Conservation (phyloP, 345 rosid species). For the Cardamine resedifolia region DNA sequence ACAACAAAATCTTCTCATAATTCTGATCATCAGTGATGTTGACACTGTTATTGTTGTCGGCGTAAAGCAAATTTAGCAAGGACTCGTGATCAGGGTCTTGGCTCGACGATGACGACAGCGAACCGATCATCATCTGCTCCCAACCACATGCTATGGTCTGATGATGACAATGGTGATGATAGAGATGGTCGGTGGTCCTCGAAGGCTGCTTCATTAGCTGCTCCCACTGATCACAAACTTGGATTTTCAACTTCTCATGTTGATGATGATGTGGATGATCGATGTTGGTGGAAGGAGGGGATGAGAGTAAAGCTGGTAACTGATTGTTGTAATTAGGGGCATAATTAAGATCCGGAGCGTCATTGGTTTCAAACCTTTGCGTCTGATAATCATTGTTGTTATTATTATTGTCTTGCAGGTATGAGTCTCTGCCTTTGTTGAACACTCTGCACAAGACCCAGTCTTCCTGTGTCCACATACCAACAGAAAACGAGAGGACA, state of each 20-base stretch:
- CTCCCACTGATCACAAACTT: constrained; percentile 35
- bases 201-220: constrained; percentile 29
- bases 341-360: constrained; percentile 25
- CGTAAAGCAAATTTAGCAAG: constrained; percentile 33
- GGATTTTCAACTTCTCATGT: constrained; percentile 20
- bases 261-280: constrained; percentile 2
- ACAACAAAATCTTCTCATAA: constrained; percentile 28
- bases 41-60: constrained; percentile 20
- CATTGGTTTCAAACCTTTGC: constrained; percentile 18
- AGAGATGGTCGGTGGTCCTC: constrained; percentile 31
- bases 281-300: constrained; percentile 9
- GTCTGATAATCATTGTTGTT: constrained; percentile 18
- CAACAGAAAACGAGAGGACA: constrained; percentile 29
- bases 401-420: constrained; percentile 15
- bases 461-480: constrained; percentile 74
- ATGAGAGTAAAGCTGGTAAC: constrained; percentile 15
- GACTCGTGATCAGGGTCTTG: constrained; percentile 39
- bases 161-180: constrained; percentile 30
- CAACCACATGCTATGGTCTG: constrained; percentile 36
- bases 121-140: constrained; percentile 36
- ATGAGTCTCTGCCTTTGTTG: constrained; percentile 57
- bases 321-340: constrained; percentile 28
- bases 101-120: constrained; percentile 29
- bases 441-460: constrained; percentile 96
- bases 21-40: constrained; percentile 27